Conservation (phyloP, 2,329 filamentous ascomycete species). For the Kalaharituber pfeilii region DNA sequence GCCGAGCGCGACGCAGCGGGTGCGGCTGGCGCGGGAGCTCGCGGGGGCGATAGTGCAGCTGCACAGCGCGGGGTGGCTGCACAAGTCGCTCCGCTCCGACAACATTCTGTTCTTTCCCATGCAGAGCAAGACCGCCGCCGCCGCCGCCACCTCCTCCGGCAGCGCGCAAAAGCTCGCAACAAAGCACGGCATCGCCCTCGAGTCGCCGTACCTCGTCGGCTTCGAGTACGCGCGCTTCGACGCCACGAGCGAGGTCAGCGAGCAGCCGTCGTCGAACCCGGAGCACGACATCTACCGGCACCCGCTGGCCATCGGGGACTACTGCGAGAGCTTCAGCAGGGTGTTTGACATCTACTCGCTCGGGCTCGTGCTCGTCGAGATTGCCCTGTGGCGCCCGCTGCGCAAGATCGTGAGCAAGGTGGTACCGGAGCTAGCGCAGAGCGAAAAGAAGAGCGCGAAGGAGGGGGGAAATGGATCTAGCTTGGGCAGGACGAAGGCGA, state of each 20-base stretch:
- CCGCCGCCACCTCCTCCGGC: too few species aligned
- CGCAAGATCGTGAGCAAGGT: neutral
- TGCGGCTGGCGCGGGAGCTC: constrained; percentile 29
- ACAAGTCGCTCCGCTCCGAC: constrained; percentile 29
- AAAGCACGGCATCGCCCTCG: constrained; percentile 24
- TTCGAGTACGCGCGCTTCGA: constrained; percentile 30
- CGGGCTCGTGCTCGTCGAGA: constrained; percentile 32
- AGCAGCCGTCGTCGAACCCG: constrained; percentile 7
- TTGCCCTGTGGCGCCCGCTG: constrained; percentile 22
- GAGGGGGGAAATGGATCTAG: neutral
- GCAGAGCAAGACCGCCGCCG: constrained; percentile 16
- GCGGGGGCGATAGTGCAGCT: constrained; percentile 34
- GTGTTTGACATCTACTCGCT: constrained; percentile 33
- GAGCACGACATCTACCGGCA: constrained; percentile 12
- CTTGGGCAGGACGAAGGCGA: neutral
- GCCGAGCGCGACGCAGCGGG: neutral
- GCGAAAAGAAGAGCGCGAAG: neutral
- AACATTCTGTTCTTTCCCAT: constrained; percentile 31
- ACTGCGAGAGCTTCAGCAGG: constrained; percentile 7
- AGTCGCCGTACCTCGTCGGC: constrained; percentile 28
- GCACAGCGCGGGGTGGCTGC: constrained; percentile 39
- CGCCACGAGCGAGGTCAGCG: constrained; percentile 25
- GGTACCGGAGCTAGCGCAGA: neutral
- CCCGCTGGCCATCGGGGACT: constrained; percentile 5
- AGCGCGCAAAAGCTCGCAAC: constrained; percentile 25